phyloP scores from a whole-genome alignment of 2,329 filamentous ascomycete species.

The Botrytis medusae region DNA sequence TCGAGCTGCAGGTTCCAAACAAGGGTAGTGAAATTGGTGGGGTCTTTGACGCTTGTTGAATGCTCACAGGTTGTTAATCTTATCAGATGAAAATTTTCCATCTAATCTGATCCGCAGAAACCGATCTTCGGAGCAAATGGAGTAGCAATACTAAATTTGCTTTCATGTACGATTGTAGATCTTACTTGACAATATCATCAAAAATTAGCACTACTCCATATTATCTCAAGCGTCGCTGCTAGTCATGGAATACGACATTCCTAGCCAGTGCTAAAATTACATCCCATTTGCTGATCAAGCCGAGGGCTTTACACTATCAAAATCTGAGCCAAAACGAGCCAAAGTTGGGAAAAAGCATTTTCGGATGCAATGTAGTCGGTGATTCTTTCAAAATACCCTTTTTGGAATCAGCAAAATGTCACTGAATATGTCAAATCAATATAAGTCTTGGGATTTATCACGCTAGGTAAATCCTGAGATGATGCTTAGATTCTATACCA shows the following conservation, averaged over 20 bases:
- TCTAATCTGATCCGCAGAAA: slow-evolving; percentile 18
- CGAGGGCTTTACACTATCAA: not conserved
- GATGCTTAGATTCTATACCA: not conserved
- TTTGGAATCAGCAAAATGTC: not conserved
- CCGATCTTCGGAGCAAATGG: slow-evolving; percentile 11
- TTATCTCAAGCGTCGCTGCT: not conserved
- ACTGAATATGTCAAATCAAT: not conserved
- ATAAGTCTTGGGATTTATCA: not conserved
- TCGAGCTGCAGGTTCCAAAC: not conserved
- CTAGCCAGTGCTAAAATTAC: not conserved
- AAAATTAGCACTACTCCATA: not conserved
- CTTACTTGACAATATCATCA: not conserved
- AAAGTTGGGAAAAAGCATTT: not conserved
- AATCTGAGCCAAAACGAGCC: not conserved
- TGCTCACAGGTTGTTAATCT: not conserved
- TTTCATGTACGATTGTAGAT: not conserved
- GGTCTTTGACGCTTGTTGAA: not conserved
- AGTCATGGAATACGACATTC: not conserved
- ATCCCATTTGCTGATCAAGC: not conserved
- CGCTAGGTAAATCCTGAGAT: not conserved
- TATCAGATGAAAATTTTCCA: slow-evolving; percentile 22
- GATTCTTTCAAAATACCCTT: not conserved
- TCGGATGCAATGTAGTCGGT: not conserved
- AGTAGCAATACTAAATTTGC: not conserved
- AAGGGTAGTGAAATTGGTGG: slow-evolving; percentile 9